Conservation (phyloP, 257 asterid species). For the Knoxia roxburghii region DNA sequence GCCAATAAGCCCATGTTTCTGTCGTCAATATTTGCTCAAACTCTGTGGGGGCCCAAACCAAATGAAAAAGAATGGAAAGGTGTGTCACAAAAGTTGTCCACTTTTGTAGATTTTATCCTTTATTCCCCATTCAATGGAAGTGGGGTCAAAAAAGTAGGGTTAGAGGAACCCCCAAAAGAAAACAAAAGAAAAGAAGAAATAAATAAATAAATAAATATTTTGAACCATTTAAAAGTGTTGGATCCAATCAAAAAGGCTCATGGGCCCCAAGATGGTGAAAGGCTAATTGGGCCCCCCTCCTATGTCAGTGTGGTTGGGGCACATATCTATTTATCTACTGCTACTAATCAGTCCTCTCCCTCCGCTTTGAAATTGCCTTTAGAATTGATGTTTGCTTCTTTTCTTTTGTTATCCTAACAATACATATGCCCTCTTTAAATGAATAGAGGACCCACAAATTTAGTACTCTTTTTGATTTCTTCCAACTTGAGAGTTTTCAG, state of each 20-base stretch:
- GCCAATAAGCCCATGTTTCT: slow-evolving; percentile 16
- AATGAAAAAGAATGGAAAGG: slow-evolving; percentile 12
- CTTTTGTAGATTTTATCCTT: slow-evolving; percentile 16
- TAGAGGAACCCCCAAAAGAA: too few relatives aligned
- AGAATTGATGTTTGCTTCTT: slow-evolving; percentile 4
- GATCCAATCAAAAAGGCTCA: slow-evolving; percentile 10
- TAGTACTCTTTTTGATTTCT: background rate
- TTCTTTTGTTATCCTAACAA: background rate
- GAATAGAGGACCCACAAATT: background rate
- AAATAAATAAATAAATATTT: too few relatives aligned
- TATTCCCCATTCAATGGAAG: slow-evolving; percentile 11
- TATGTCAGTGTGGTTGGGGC: slow-evolving; percentile 15
- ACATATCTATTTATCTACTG: slow-evolving; percentile 12
- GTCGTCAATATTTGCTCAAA: slow-evolving; percentile 13
- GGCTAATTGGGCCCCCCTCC: slow-evolving; percentile 7
- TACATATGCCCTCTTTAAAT: background rate
- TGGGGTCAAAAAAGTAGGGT: slow-evolving; percentile 1
- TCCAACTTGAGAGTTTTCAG: background rate
- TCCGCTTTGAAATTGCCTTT: too few relatives aligned
- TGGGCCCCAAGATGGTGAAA: slow-evolving; percentile 19
- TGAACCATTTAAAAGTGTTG: slow-evolving; percentile 6
- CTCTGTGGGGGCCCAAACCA: slow-evolving; percentile 25
- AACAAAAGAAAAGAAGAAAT: too few relatives aligned
- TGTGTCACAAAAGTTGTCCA: slow-evolving; percentile 16
- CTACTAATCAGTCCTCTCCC: too few relatives aligned